Evolutionary conservation across 2,329 filamentous ascomycete genomes (phyloP).

Genomic region (Aspergillus cejpii): DNA sequence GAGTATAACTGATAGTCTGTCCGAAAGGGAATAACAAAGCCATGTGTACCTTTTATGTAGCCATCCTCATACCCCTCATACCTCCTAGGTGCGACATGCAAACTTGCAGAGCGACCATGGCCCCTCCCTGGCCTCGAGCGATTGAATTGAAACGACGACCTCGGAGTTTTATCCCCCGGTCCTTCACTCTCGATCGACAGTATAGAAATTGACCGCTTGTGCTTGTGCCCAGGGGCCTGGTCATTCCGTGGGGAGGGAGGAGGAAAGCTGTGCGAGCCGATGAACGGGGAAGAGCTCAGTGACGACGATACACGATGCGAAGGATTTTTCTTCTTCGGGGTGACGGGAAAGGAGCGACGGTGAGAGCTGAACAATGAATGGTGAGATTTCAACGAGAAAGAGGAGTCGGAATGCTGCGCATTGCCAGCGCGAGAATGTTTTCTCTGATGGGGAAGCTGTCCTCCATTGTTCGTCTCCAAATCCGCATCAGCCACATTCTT

Average conservation of each 20-base stretch:
- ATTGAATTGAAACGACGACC: conserved; percentile 30
- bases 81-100: conserved; percentile 61
- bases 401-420: conserved; percentile 30
- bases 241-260: conserved; percentile 31
- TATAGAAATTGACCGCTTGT: conserved; percentile 74
- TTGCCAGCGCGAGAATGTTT: conserved; percentile 34
- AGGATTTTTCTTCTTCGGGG: conserved; percentile 30
- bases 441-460: conserved; percentile 31
- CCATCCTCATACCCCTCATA: conserved; percentile 38
- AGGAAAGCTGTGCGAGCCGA: conserved; percentile 38
- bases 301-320: conserved; percentile 38
- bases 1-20: neutral
- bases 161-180: conserved; percentile 26
- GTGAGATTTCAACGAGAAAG: conserved; percentile 36
- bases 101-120: conserved; percentile 71
- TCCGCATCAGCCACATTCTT: conserved; percentile 63
- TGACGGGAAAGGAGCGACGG: conserved; percentile 32
- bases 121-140: conserved; percentile 53
- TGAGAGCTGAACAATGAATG: conserved; percentile 32
- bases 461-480: conserved; percentile 25
- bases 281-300: conserved; percentile 35
- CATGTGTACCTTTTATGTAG: conserved; percentile 34
- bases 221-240: conserved; percentile 47
- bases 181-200: conserved; percentile 62
- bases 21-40: neutral